Base-by-base conservation (phyloP, 2,329 filamentous ascomycete genomes). In the Penicillium psychrosexuale region DNA sequence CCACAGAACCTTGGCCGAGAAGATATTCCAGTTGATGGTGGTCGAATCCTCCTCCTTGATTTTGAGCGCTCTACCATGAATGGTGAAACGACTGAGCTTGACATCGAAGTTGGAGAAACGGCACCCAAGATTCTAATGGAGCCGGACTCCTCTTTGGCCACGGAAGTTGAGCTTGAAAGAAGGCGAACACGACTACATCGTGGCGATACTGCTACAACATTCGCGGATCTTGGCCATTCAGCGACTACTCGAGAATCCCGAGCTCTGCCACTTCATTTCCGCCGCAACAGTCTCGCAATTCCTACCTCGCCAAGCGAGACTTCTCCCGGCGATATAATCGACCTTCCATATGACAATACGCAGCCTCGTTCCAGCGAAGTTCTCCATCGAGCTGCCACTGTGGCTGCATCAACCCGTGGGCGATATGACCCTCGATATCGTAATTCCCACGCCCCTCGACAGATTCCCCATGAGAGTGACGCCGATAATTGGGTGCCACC, bases 401-500 rank as follows among this genome's bases (percentile, higher is more conserved):
- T 88, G n/a, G 89, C 88, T 19, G 88, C 89, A 31, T 84, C 84
- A 12, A 91, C 85, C 62, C 84, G 88, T 52, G 82, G 84, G 24
- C 80, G 88, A 45, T 80, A 90, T 61, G 84, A 84, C 61, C 76
- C 80, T 46, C 75, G 83, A 30, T 65, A 66, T 55, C 62, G 59
- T 9, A 64, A 60, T 15, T 58, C 60, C 17, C 49, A 60, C 11
- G 59, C 43, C 30, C 66, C 57, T 7, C 79, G 83, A 39, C 87
- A 92, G 65, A 81, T 91, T 62, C 90, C 90, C 4, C 89, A 94
- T 70, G 90, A 94, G 72, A 93, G 89, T 60, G 90, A 94, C 69
- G 89, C 90, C 4, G 90, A 94, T 65, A 90, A 92, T 64, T 95
- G 90, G 90, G 88, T 91, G 5, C 89, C 90, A 5, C 90, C 90